Percentiles rank a stretch among this genome's conserved stretches.
Conservation (phyloP, 345 rosid genomes). For the Gossypium herbaceum region DNA sequence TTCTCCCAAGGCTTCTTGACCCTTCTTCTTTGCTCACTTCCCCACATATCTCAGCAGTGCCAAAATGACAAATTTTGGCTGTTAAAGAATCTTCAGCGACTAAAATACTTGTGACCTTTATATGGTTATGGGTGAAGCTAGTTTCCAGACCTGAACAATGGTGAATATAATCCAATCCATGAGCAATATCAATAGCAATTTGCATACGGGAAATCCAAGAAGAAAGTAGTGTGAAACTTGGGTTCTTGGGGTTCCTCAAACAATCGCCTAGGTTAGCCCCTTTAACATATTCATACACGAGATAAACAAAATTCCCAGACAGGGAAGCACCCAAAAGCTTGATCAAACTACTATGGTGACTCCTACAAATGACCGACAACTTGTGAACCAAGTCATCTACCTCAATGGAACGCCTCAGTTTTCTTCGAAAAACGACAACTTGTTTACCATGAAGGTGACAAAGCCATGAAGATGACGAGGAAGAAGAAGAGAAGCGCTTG, state of each 20-base stretch:
- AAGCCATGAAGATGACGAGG: slow-evolving; percentile 39
- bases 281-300: slow-evolving; percentile 29
- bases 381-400: slow-evolving; percentile 6
- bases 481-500: slow-evolving; percentile 35
- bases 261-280: slow-evolving; percentile 33
- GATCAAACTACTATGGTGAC: slow-evolving; percentile 39
- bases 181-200: slow-evolving; percentile 36
- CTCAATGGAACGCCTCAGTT: slow-evolving; percentile 13
- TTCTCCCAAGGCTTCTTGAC: not conserved
- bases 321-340: slow-evolving; percentile 44
- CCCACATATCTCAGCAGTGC: slow-evolving; percentile 46
- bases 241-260: slow-evolving; percentile 30
- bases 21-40: slow-evolving; percentile 22
- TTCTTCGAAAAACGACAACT: slow-evolving; percentile 25
- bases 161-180: slow-evolving; percentile 51
- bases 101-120: slow-evolving; percentile 46
- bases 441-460: slow-evolving; percentile 28
- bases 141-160: slow-evolving; percentile 33
- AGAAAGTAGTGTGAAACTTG: slow-evolving; percentile 29
- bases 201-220: slow-evolving; percentile 34
- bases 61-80: slow-evolving; percentile 49
- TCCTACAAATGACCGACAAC: slow-evolving; percentile 28
- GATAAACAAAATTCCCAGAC: slow-evolving; percentile 29
- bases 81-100: slow-evolving; percentile 29
- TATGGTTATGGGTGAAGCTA: slow-evolving; percentile 39